Percentiles rank a stretch among this genome's conserved stretches.
Conservation (phyloP, 2,329 filamentous ascomycete species). For the Trichothecium roseum region DNA sequence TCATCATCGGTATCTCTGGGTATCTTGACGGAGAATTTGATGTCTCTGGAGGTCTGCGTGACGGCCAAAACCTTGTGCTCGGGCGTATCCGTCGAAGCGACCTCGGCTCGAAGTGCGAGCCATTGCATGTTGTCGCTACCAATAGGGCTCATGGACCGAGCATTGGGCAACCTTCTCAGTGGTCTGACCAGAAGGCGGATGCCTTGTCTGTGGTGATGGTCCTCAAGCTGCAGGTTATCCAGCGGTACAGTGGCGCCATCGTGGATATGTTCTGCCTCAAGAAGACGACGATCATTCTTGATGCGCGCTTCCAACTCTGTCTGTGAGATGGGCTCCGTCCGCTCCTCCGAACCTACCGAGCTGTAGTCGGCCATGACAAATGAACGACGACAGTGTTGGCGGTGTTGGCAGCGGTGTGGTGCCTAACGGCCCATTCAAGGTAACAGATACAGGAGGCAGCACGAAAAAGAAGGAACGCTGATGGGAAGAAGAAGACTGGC, state of each 20-base stretch:
- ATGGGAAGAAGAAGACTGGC: too few relatives aligned
- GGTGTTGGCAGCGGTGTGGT: conserved; percentile 7
- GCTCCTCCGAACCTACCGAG: conserved; percentile 35
- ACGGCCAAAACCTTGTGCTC: conserved; percentile 48
- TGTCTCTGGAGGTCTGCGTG: conserved; percentile 48
- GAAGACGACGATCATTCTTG: conserved; percentile 29
- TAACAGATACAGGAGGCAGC: too few relatives aligned
- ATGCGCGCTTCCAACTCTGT: conserved; percentile 43
- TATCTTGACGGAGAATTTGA: conserved; percentile 49
- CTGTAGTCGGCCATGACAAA: conserved; percentile 35
- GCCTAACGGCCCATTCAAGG: conserved; percentile 16
- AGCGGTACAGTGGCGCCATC: conserved; percentile 37
- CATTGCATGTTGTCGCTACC: conserved; percentile 46
- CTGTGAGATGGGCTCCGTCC: conserved; percentile 48
- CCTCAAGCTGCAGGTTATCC: conserved; percentile 40
- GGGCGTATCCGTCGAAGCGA: conserved; percentile 39
- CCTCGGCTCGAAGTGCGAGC: conserved; percentile 44
- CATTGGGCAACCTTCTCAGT: conserved; percentile 37
- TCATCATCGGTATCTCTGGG: conserved; percentile 35
- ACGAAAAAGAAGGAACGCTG: too few relatives aligned
- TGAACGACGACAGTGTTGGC: conserved; percentile 1
- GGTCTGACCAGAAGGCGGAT: conserved; percentile 48
- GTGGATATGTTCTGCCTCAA: conserved; percentile 26
- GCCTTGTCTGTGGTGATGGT: conserved; percentile 41
- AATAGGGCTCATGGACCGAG: conserved; percentile 42